These are phyloP conservation scores for Suillus sp. DNA, from an alignment of 768 basidiomycete genomes.

Conservation along the genomic window DNA sequence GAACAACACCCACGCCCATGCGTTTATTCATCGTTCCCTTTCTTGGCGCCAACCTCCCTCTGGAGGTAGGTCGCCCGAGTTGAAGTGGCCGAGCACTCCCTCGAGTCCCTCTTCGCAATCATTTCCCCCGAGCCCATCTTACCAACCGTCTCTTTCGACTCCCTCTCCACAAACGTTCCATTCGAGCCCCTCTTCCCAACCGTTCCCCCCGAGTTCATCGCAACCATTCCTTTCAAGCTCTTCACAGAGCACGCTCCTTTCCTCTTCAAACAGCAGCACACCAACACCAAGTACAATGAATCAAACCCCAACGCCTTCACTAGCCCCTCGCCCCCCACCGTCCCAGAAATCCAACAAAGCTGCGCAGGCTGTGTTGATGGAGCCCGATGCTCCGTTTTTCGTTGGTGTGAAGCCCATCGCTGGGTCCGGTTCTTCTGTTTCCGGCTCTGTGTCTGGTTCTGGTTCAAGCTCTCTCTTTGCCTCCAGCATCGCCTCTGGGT, in stretches of 20 bases:
- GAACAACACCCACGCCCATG: background rate
- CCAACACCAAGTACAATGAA: background rate
- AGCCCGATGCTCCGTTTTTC: background rate
- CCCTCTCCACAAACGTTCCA: background rate
- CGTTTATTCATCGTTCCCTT: slow-evolving; percentile 1
- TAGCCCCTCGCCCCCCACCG: background rate
- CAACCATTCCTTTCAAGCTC: background rate
- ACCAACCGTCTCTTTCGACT: background rate
- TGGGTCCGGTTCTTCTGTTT: background rate
- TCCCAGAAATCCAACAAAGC: background rate
- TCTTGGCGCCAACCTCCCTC: background rate
- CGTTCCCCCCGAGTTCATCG: background rate
- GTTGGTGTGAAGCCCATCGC: background rate
- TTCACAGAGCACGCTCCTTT: background rate
- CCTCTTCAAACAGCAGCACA: background rate
- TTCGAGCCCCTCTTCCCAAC: background rate
- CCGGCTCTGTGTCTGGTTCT: background rate
- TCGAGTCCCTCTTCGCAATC: background rate
- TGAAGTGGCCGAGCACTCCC: background rate
- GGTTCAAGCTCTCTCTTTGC: background rate
- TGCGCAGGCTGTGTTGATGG: background rate
- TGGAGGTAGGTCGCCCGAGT: background rate
- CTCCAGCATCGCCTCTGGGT: background rate
- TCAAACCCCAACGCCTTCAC: background rate
- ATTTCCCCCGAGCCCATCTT: background rate